Conservation (phyloP, 1,284 basidiomycete genomes). For the Apiotrichum mycotoxinovorans region DNA sequence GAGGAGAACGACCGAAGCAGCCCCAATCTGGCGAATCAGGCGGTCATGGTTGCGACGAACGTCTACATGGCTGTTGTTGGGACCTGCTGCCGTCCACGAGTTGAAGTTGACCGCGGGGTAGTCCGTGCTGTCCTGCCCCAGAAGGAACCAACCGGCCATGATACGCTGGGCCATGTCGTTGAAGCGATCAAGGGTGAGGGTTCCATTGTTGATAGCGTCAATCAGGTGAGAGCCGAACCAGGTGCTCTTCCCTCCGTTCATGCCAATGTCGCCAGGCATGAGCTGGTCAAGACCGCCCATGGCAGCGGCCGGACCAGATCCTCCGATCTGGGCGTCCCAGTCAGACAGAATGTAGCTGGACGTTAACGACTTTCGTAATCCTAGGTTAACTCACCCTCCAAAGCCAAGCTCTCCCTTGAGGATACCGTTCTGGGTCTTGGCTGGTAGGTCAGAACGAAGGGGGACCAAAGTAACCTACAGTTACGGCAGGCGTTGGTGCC, state of each 20-base stretch:
- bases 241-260: slow-evolving; percentile 14
- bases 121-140: slow-evolving; percentile 29
- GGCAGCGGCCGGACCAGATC: slow-evolving; percentile 14
- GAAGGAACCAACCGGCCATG: slow-evolving; percentile 31
- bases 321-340: slow-evolving; percentile 26
- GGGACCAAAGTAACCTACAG: neutral
- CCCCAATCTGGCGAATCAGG: slow-evolving; percentile 25
- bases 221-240: slow-evolving; percentile 18
- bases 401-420: slow-evolving; percentile 72
- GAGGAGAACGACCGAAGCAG: slow-evolving; percentile 60
- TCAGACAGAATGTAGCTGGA: slow-evolving; percentile 33
- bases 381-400: slow-evolving; percentile 26
- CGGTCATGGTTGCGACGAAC: slow-evolving; percentile 70
- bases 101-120: slow-evolving; percentile 23
- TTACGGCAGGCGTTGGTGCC: slow-evolving; percentile 64
- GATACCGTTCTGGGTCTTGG: slow-evolving; percentile 62
- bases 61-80: slow-evolving; percentile 59
- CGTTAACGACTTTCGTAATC: neutral
- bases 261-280: slow-evolving; percentile 52
- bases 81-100: slow-evolving; percentile 11
- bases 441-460: neutral
- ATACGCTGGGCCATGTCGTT: slow-evolving; percentile 37
- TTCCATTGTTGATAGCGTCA: slow-evolving; percentile 29
- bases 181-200: slow-evolving; percentile 25
- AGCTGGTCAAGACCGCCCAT: slow-evolving; percentile 39